Conservation (phyloP, 208 protist genomes). For the Acanthamoeba sp. region DNA sequence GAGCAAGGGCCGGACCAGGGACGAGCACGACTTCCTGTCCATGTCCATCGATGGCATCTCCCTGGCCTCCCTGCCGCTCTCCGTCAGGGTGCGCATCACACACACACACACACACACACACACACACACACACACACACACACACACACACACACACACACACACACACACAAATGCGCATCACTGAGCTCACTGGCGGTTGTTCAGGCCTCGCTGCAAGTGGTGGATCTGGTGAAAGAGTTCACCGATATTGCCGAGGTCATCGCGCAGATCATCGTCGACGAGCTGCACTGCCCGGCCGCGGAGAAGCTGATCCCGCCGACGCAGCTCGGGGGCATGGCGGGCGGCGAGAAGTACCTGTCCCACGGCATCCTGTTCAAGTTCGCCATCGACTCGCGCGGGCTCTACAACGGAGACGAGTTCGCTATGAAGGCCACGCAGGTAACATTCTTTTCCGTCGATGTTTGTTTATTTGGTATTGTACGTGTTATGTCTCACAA, state of each 20-base stretch:
- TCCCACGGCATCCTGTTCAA: conserved; percentile 64
- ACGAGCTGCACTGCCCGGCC: conserved; percentile 9
- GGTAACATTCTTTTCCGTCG: not conserved
- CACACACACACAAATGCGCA: not conserved
- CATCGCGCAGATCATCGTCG: conserved; percentile 58
- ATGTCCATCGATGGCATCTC: conserved; percentile 17
- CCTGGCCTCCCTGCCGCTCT: not conserved
- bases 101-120: not conserved
- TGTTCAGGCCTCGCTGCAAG: conserved; percentile 29
- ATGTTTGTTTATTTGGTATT: not conserved
- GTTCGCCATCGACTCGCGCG: conserved; percentile 5
- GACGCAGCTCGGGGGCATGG: conserved; percentile 33
- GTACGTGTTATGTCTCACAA: no score
- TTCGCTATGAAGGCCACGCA: conserved; percentile 58
- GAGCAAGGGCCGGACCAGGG: not conserved
- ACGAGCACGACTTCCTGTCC: not conserved
- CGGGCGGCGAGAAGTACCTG: conserved; percentile 58
- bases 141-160: not conserved
- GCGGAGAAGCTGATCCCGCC: conserved; percentile 43
- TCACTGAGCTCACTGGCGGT: not conserved
- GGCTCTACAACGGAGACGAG: conserved; percentile 52
- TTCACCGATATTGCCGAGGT: conserved; percentile 61
- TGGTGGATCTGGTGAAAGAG: conserved; percentile 67
- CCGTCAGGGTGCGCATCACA: not conserved
- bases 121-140: no score